Conservation (phyloP, 2,329 filamentous ascomycete species). For the Ophiostoma tasmaniense region DNA sequence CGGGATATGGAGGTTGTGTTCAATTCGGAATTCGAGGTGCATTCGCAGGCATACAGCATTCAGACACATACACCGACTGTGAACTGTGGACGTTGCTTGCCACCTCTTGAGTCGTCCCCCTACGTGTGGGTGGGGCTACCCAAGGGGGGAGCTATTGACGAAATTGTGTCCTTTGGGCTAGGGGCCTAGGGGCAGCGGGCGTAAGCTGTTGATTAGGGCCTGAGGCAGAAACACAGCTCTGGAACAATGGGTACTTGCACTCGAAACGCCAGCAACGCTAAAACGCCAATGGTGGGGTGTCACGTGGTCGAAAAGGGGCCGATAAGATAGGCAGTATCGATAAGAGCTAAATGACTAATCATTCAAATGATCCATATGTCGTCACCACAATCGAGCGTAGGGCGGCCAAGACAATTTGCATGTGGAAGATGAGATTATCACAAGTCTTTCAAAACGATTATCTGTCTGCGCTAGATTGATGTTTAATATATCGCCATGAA, state of each 20-base stretch:
- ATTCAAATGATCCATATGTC: background rate
- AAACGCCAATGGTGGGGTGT: background rate
- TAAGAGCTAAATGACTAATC: conserved; percentile 2
- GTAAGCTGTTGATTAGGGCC: background rate
- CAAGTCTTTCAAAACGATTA: no score
- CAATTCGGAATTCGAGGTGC: background rate
- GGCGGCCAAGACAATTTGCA: background rate
- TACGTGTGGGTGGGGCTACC: conserved; percentile 5
- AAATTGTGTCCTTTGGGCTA: conserved; percentile 10
- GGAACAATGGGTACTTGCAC: background rate
- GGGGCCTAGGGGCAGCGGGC: background rate
- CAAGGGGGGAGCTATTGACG: conserved; percentile 9
- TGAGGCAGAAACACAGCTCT: background rate
- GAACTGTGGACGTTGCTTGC: background rate
- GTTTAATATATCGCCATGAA: no score
- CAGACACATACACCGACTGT: conserved; percentile 10
- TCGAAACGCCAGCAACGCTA: background rate
- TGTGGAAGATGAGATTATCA: background rate
- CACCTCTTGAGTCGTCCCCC: background rate
- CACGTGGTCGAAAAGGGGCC: background rate
- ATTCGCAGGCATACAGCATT: background rate
- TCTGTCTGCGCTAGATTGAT: no score
- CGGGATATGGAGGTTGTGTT: background rate
- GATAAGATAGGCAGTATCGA: conserved; percentile 1
- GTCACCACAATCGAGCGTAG: background rate